Conservation (phyloP, 2,329 filamentous ascomycete species). For the Arthrobotrys megalospora region DNA sequence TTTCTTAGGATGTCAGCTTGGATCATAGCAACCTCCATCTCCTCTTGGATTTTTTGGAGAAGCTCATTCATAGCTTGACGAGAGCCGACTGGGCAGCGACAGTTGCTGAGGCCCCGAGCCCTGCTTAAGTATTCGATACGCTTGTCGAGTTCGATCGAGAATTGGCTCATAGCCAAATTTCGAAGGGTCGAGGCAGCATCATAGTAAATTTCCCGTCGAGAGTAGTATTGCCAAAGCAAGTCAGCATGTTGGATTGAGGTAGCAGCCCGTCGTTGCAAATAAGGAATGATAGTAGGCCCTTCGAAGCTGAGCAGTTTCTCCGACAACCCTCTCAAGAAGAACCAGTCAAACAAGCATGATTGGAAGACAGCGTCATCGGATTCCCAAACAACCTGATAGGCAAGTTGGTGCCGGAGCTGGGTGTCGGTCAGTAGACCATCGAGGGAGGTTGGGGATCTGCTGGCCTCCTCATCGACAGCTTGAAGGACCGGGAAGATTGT, state of each 20-base stretch:
- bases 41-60: conserved; percentile 84
- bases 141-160: conserved; percentile 83
- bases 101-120: conserved; percentile 92
- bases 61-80: conserved; percentile 87
- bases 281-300: conserved; percentile 87
- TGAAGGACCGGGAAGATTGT: conserved; percentile 87
- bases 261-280: conserved; percentile 82
- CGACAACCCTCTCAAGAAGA: conserved; percentile 85
- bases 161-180: conserved; percentile 85
- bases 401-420: conserved; percentile 85
- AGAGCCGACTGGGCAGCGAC: conserved; percentile 81
- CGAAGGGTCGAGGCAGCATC: conserved; percentile 90
- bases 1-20: conserved; percentile 91
- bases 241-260: conserved; percentile 85
- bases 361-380: conserved; percentile 95
- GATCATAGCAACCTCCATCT: conserved; percentile 93
- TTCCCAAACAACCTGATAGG: conserved; percentile 88
- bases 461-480: conserved; percentile 80
- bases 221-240: conserved; percentile 92
- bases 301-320: conserved; percentile 88
- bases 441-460: conserved; percentile 78
- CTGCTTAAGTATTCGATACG: conserved; percentile 90
- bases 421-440: conserved; percentile 84
- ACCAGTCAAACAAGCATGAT: conserved; percentile 98
- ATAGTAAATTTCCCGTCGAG: conserved; percentile 85